Evolutionary conservation across 148 eudicot genomes (phyloP), one percentile per base, ranked within the genome.

Genomic region (Vaccinium myrtillus): DNA sequence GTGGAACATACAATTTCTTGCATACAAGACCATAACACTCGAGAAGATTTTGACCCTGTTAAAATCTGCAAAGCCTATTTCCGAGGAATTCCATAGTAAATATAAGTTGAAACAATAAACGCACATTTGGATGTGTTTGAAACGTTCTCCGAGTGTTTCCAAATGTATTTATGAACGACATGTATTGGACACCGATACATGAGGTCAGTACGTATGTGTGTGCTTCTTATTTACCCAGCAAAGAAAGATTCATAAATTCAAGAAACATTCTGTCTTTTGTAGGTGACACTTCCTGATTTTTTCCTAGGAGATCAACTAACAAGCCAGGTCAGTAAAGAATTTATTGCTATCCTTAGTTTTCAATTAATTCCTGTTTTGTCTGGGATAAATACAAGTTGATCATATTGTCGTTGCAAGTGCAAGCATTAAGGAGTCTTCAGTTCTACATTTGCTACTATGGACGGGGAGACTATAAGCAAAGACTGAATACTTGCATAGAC

Each of bases 301-400:
- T 91, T 91, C 79, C 80, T 91, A 83, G 93, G 88, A 46, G 93
- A 91, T 56, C 91, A 91, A 83, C 87, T 91, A 3, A 88, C 90
- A 70, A 88, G 91, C 88, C 90, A 89, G 91, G 91, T 89, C 4
- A 65, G 6, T 65, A 8, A 30, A 65, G 30, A 65, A n/a, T n/a
- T n/a, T 2, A 73, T 83, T 56, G 43, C 21, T 8, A 10, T 75
- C 18, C 7, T 84, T 77, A 48, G 58, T n/a, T 51, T 67, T 84
- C 71, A n/a, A 49, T 69, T 23, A 39, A 39, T 56, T 13, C 3
- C 12, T 14, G 43, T 25, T 7, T 25, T 39, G 18, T 55, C 46
- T 21, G 1, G 75, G 56, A 46, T 27, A 14, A 70, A 46, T 59
- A 36, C 13, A 27, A 19, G 75, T n/a, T 48, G 23, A 54, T 51